Conservation (phyloP, 2,329 filamentous ascomycete species). For the Xylogone sp. region DNA sequence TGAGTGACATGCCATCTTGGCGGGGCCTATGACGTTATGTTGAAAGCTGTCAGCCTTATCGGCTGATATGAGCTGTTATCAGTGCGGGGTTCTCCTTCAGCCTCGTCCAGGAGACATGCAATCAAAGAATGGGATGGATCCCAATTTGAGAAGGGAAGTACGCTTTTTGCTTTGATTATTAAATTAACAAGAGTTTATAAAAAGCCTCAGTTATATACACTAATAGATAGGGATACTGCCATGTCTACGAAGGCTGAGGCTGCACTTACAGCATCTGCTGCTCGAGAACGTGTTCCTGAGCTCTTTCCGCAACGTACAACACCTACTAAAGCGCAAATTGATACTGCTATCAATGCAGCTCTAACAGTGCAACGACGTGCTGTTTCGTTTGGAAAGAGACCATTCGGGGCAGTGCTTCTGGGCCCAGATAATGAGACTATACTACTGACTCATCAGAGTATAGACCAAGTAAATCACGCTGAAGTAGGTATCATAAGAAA, state of each 20-base stretch:
- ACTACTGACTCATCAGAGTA: constrained; percentile 43
- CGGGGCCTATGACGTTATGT: not conserved
- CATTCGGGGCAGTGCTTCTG: constrained; percentile 45
- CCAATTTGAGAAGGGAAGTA: not conserved
- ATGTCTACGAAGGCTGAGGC: constrained; percentile 20
- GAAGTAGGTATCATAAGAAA: constrained; percentile 28
- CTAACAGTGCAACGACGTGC: constrained; percentile 40
- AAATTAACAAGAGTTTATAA: not conserved
- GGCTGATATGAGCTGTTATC: not conserved
- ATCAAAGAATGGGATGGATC: not conserved
- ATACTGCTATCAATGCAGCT: constrained; percentile 33
- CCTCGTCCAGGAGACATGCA: not conserved
- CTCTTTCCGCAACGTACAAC: constrained; percentile 33
- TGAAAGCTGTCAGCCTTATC: not conserved
- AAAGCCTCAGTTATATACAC: too few relatives aligned
- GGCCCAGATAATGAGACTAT: constrained; percentile 46
- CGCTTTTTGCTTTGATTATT: not conserved
- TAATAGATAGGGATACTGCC: not conserved
- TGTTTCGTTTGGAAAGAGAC: constrained; percentile 41
- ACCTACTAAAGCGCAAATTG: constrained; percentile 35
- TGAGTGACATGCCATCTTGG: not conserved
- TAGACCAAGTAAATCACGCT: constrained; percentile 50
- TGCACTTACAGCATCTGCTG: constrained; percentile 20
- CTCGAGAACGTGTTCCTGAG: constrained; percentile 17
- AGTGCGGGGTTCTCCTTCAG: not conserved